Base-by-base conservation (phyloP, 306 rosid genomes). In the Fagus sylvatica region DNA sequence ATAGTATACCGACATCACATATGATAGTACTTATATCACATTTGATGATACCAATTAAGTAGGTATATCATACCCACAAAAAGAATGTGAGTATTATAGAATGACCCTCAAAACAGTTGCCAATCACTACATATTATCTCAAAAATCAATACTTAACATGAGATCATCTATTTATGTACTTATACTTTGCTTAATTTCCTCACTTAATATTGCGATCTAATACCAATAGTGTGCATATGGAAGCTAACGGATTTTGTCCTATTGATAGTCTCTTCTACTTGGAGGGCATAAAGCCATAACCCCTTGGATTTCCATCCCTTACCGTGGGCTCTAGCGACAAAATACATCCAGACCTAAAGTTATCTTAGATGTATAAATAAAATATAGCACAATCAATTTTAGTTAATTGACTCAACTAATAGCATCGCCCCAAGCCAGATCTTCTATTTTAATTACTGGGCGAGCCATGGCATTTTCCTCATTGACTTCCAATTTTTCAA, bases 401-500 rank as follows among this genome's bases (percentile, higher is more conserved):
- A 40, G 32, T 61, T 61, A 61, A n/a, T 17, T 59, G 34, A 33
- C n/a, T 46, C 13, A 46, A 46, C 11, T 10, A 2, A 46, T 46
- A 13, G 15, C 15, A 46, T 46, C 51, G 2, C 51, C 51, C 51
- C 11, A 11, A 8, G 11, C 11, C 4, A 13, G 13, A 8, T 13
- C 13, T 46, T 46, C 51, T 46, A 46, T 46, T 22, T 65, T 65
- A 43, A 65, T 65, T 16, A 22, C 30, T 1, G 43, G 9, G 51
- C 4, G 28, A 59, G 66, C 71, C 15, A 13, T 6, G 49, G 11
- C 49, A 39, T 37, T 69, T 79, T 59, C 22, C 55, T 5, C 56
- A 15, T 80, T 56, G 57, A 57, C 73, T 28, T 53, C 57, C 74
- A 41, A 33, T 69, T 43, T 55, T 69, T 56, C 57, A 60, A 55